Evolutionary conservation across 345 rosid genomes (phyloP), one percentile per base, ranked within the genome.

Genomic region (Barbarea vulgaris): DNA sequence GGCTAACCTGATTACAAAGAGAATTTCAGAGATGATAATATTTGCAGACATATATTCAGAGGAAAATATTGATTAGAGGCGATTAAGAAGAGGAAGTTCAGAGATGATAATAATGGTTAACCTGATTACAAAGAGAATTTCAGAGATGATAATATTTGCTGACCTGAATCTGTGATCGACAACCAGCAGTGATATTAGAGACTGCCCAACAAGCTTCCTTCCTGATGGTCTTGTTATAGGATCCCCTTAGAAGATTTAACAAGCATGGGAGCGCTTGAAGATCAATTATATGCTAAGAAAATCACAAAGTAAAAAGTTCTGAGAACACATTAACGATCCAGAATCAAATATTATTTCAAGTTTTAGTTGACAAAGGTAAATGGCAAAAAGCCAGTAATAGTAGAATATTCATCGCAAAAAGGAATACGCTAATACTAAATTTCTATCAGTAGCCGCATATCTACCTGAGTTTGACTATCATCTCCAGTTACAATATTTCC

Each of bases 131-230:
- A 57, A 64, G 76, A 64, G 15, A 57, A 48, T 10, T 50, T 51
- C 50, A 39, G 52, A 59, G 64, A 21, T 24, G 2, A 9, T 48
- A 65, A 71, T 30, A 21, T 66, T 41, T 33, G 55, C 74, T 59
- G 31, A 78, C 81, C 74, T 78, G 81, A 72, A 79, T 79, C 79
- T 79, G 82, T 46, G 78, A 67, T 56, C 28, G 69, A 64, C 59
- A 51, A 61, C 88, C 90, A 71, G 88, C 86, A 9, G 90, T 81
- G 30, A 75, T 70, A 75, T 80, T 80, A 33, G 80, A 80, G 69
- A 80, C 67, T 22, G 77, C 30, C 83, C 83, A 75, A 59, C 80
- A 75, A 52, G 83, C 77, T 66, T 75, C 83, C 70, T 80, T 86
- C 78, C 67, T 84, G 63, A 84, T 84, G 37, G 39, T 54, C 55